Evolutionary conservation across 306 rosid genomes (phyloP).

Genomic region (Astragalus membranaceus): DNA sequence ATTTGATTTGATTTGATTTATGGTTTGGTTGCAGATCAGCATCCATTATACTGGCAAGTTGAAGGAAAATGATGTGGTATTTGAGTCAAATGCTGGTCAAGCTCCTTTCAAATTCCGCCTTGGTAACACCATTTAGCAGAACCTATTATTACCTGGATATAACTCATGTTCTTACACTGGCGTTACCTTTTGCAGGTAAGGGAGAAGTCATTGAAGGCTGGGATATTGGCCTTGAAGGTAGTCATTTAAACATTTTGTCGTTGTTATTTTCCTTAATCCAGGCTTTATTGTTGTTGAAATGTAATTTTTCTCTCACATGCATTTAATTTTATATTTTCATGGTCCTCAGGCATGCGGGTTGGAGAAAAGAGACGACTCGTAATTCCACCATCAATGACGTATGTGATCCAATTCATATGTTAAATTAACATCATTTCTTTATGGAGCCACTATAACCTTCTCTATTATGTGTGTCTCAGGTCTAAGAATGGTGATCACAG

Average conservation of each 20-base stretch:
- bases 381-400: conserved; percentile 81
- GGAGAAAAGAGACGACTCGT: conserved; percentile 74
- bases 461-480: conserved; percentile 37
- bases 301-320: neutral
- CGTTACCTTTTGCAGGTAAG: conserved; percentile 47
- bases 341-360: conserved; percentile 67
- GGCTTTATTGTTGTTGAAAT: neutral
- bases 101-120: conserved; percentile 75
- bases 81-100: conserved; percentile 41
- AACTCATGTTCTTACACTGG: conserved; percentile 13
- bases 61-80: conserved; percentile 47
- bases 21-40: conserved; percentile 55
- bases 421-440: neutral
- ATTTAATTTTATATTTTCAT: neutral
- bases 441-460: neutral
- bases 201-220: conserved; percentile 59
- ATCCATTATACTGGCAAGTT: conserved; percentile 56
- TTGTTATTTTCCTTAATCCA: neutral
- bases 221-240: conserved; percentile 88
- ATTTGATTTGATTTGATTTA: neutral
- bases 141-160: neutral
- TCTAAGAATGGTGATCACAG: conserved; percentile 36
- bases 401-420: conserved; percentile 21
- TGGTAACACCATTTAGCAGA: conserved; percentile 38
- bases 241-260: conserved; percentile 4